Evolutionary conservation across 2,329 filamentous ascomycete genomes (phyloP).

Genomic region (Thermothelomyces thermophilus): DNA sequence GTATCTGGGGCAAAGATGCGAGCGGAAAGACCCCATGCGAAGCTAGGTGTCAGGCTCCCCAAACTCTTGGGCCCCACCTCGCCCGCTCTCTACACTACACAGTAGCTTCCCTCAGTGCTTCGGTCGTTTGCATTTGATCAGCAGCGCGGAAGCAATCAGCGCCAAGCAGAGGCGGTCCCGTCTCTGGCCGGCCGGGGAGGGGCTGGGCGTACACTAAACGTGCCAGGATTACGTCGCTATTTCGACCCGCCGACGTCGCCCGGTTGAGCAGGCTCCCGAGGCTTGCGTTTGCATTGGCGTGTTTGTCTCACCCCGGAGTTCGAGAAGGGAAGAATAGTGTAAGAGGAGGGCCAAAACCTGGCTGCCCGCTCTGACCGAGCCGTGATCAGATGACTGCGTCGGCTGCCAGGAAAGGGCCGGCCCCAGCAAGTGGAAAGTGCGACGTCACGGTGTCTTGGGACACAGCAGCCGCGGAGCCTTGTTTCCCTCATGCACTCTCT

Average conservation of each 20-base stretch:
- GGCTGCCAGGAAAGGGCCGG: conserved; percentile 6
- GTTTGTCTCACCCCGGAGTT: background rate
- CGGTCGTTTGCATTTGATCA: conserved; percentile 15
- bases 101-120: too few species aligned
- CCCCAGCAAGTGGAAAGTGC: background rate
- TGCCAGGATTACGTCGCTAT: conserved; percentile 16
- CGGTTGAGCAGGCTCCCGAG: background rate
- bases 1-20: background rate
- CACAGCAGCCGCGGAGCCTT: background rate
- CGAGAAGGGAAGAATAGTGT: background rate
- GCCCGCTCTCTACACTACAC: background rate
- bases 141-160: background rate
- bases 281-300: conserved; percentile 1
- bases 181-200: too few species aligned
- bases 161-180: too few species aligned
- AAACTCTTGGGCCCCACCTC: conserved; percentile 4
- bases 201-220: background rate
- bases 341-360: too few species aligned
- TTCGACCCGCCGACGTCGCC: conserved; percentile 2
- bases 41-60: background rate
- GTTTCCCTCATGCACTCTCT: too few species aligned
- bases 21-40: conserved; percentile 8
- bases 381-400: conserved; percentile 5
- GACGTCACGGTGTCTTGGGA: background rate
- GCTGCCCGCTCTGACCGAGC: background rate